A percentile compares a stretch with the other conserved stretches of the same genome.
Evolutionary conservation across 345 rosid species (phyloP).

Genomic region (Linum tenue): DNA sequence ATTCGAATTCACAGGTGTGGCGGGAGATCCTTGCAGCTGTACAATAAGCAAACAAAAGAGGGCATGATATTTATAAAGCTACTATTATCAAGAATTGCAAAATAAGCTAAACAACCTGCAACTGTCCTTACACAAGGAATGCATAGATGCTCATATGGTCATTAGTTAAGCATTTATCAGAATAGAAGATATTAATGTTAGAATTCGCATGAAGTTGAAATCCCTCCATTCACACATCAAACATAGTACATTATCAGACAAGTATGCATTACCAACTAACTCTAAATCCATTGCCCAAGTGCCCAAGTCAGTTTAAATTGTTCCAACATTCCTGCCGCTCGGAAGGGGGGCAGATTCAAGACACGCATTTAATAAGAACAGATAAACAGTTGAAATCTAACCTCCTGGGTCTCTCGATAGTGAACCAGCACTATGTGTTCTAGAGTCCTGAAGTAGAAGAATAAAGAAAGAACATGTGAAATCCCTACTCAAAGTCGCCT

Average conservation of each 20-base stretch:
- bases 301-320: neutral
- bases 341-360: no score
- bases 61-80: slow-evolving; percentile 4
- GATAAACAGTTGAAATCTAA: slow-evolving; percentile 26
- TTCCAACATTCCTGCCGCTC: neutral
- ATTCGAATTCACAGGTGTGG: slow-evolving; percentile 69
- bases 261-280: no score
- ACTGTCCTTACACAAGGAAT: neutral
- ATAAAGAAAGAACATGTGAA: neutral
- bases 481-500: neutral
- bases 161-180: neutral
- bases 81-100: neutral
- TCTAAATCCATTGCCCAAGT: neutral
- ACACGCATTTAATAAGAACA: no score
- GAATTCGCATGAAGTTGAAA: neutral
- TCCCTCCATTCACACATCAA: neutral
- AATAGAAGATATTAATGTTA: neutral
- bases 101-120: neutral
- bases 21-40: slow-evolving; percentile 60
- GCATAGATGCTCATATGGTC: neutral
- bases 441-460: slow-evolving; percentile 42
- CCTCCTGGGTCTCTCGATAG: slow-evolving; percentile 97
- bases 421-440: slow-evolving; percentile 97
- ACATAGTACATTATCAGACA: neutral
- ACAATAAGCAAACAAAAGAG: slow-evolving; percentile 15